Base-by-base conservation (phyloP, 208 protist species). In the Phytomonas sp. region DNA sequence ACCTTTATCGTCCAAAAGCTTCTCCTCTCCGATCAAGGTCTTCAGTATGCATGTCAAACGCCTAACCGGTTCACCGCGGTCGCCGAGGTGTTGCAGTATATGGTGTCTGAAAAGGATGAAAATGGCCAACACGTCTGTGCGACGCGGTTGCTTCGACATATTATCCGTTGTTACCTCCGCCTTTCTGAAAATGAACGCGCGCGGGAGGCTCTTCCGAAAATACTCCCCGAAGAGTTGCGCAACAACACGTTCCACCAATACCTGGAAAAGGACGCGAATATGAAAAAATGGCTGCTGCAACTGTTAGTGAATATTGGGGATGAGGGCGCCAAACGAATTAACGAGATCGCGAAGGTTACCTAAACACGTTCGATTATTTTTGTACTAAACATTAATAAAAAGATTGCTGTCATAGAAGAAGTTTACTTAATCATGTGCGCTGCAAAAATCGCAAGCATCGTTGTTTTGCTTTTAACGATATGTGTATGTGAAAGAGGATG, bases 1-100 rank as follows among this genome's bases (percentile, higher is more conserved):
- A 99, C 98, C 30, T 99, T 99, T 80, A 99, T 99, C 66, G 95
- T 99, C 36, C 98, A 99, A 83, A 99, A 99, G 84, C 98, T 99
- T 34, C 82, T 99, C 0, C 81, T 97, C 15, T 97, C 98, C 34
- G 96, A 99, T 17, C 88, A 93, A 56, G 98, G 99, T 3, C 91
- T 99, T 23, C 70, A 88, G 60, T 99, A 99, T 76, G 98, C 99
- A 26, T 99, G 98, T 79, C 85, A 95, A 7, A 98, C 90, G 4
- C 91, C 94, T 26, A 97, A 99, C 36, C 82, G 97, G 8, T 99
- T 99, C 77, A 98, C 90, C 67, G 93, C 95, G 31, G 97, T 99
- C 13, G 87, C 83, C 8, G 91, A 87, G 11, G 97, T 99, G n/a
- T 88, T 99, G 36, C 74, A 81, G 29, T 89, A 89, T 66, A 99